Base-by-base conservation (phyloP, 176 grass and related monocot genomes). In the Secale cereale region DNA sequence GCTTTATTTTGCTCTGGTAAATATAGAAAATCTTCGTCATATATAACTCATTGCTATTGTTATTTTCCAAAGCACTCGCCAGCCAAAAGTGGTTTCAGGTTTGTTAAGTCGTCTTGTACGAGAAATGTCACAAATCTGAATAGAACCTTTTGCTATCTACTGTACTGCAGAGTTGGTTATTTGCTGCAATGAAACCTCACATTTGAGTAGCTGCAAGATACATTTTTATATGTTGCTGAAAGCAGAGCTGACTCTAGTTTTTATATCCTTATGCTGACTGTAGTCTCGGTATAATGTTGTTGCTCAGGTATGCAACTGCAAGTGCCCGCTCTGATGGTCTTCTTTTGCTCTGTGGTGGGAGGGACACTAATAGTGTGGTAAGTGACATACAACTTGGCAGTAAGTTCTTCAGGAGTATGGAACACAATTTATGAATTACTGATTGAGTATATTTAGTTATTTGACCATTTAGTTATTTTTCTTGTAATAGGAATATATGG, bases 351-450 rank as follows among this genome's bases (percentile, higher is more conserved):
- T 95, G 96, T 73, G 96, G 96, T 85, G 96, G 96, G 73, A 95
- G 96, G 86, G 96, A 98, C 90, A 89, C 93, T 82, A 98, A 87
- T 83, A 98, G 90, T 84, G 96, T 98, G 87, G 96, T 98, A 87
- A 93, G 91, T 95, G 11, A 31, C 85, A 83, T 81, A 45, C n/a
- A 41, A 37, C 66, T 70, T 23, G 19, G 63, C 62, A 33, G 10
- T 78, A 72, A 62, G 9, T 82, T 86, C 27, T 70, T 22, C 32
- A 72, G n/a, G 40, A 45, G 22, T 56, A 11, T 65, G 12, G 14
- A 66, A 59, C 33, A 48, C 75, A 69, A 23, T 85, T 67, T 80
- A 2, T 17, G 48, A 76, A 27, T 48, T 36, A 15, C 32, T 25
- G 3, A 69, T 27, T 67, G 28, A 46, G 5, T 6, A 66, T 74